A percentile compares a stretch with the other conserved stretches of the same genome.
These are phyloP conservation scores for Elsinoe perseae DNA, from an alignment of 2,329 filamentous ascomycete species.

Conservation along the genomic window DNA sequence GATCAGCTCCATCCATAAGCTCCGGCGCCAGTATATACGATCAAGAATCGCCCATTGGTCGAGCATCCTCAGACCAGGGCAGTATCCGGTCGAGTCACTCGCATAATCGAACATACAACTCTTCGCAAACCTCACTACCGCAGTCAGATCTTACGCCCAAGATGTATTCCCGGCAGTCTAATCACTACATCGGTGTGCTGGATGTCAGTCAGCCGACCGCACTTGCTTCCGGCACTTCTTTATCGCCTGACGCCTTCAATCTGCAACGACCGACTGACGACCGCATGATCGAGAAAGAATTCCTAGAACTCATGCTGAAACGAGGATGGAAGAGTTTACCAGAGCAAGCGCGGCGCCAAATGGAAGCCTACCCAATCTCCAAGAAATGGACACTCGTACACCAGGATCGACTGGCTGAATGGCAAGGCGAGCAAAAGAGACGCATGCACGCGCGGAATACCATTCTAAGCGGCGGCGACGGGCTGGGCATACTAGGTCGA, in stretches of 20 bases:
- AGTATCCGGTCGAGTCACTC: slow-evolving; percentile 58
- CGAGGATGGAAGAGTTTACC: slow-evolving; percentile 95
- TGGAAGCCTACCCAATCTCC: slow-evolving; percentile 85
- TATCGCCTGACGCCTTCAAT: slow-evolving; percentile 48
- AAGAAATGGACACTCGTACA: slow-evolving; percentile 98
- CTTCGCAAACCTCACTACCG: slow-evolving; percentile 48
- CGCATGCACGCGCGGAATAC: slow-evolving; percentile 64
- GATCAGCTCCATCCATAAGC: slow-evolving; percentile 13
- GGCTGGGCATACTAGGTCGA: slow-evolving; percentile 62
- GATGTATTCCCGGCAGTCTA: slow-evolving; percentile 35
- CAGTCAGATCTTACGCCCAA: slow-evolving; percentile 29
- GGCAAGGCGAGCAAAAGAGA: slow-evolving; percentile 89
- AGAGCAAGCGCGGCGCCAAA: slow-evolving; percentile 87
- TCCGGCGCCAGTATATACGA: slow-evolving; percentile 15
- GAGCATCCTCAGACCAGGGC: slow-evolving; percentile 56
- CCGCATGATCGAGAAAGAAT: slow-evolving; percentile 80
- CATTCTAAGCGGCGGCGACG: slow-evolving; percentile 54
- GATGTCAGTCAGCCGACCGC: slow-evolving; percentile 38
- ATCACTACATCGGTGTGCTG: slow-evolving; percentile 32
- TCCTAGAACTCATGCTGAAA: slow-evolving; percentile 91
- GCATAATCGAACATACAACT: slow-evolving; percentile 49
- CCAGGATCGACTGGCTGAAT: slow-evolving; percentile 87
- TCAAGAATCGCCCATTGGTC: slow-evolving; percentile 44
- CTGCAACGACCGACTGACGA: slow-evolving; percentile 72
- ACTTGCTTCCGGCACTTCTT: slow-evolving; percentile 43